Conservation (phyloP, 805 yeast species). For the Wickerhamomyces subpelliculosus region DNA sequence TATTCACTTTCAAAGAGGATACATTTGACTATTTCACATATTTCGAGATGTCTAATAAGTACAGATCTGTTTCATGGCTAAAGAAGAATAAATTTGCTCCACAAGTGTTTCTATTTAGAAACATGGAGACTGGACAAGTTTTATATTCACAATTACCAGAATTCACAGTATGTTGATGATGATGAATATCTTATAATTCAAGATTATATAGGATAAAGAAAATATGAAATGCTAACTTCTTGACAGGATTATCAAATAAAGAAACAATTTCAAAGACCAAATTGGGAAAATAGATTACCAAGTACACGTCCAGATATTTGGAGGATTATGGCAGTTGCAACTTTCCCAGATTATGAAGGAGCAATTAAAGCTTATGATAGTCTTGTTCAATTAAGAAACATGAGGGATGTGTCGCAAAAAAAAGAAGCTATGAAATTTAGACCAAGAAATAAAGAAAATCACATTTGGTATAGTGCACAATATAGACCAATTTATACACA, state of each 20-base stretch:
- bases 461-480: slow-evolving; percentile 82
- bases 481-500: slow-evolving; percentile 86
- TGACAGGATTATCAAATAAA: slow-evolving; percentile 25
- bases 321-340: slow-evolving; percentile 83
- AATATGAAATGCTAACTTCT: no score
- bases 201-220: background rate
- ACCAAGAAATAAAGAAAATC: slow-evolving; percentile 66
- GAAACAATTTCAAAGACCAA: slow-evolving; percentile 70
- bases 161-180: slow-evolving; percentile 30
- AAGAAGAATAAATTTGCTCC: slow-evolving; percentile 64
- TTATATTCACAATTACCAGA: slow-evolving; percentile 79
- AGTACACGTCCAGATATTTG: slow-evolving; percentile 77
- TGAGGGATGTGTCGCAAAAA: slow-evolving; percentile 57
- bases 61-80: slow-evolving; percentile 55
- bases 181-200: background rate
- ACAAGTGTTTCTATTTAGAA: slow-evolving; percentile 75
- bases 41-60: slow-evolving; percentile 19
- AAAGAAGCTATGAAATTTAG: slow-evolving; percentile 62
- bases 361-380: slow-evolving; percentile 72
- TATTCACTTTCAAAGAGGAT: no score
- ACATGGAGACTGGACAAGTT: slow-evolving; percentile 85
- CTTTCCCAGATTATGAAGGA: slow-evolving; percentile 48
- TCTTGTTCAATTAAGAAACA: slow-evolving; percentile 63
- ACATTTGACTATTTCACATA: no score
- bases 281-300: slow-evolving; percentile 86